phyloP scores from a whole-genome alignment of 768 basidiomycete genomes.

The Phaeotremella skinneri region DNA sequence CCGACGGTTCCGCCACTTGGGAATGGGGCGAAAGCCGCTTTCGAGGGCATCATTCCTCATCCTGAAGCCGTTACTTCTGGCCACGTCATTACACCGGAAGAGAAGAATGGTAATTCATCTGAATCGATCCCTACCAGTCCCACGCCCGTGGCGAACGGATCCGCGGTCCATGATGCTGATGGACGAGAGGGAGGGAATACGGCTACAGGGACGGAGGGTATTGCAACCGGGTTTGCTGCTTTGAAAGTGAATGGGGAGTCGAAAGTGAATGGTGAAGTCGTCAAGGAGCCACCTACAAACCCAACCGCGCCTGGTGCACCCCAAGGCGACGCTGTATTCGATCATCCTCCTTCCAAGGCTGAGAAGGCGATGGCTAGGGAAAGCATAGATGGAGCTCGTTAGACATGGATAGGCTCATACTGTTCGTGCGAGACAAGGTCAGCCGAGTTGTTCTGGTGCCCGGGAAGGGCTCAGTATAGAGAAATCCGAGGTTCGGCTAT shows the following conservation, averaged over 20 bases:
- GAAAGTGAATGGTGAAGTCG: background rate
- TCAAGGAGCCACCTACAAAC: background rate
- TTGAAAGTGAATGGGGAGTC: background rate
- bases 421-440: too few species aligned
- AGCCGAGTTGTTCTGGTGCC: too few species aligned
- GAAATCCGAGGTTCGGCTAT: too few species aligned
- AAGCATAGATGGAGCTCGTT: background rate
- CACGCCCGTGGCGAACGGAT: background rate
- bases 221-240: background rate
- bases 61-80: constrained; percentile 35
- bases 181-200: background rate
- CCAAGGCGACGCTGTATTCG: constrained; percentile 42
- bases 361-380: constrained; percentile 33
- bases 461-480: too few species aligned
- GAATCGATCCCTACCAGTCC: background rate
- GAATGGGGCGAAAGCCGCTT: constrained; percentile 47
- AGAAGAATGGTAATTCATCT: too few species aligned
- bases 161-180: background rate
- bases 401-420: background rate
- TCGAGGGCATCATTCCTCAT: constrained; percentile 32
- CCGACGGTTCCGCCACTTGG: constrained; percentile 40
- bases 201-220: background rate
- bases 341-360: constrained; percentile 42
- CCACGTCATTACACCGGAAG: constrained; percentile 1
- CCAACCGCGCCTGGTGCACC: constrained; percentile 45